Base-by-base conservation (phyloP, 345 rosid genomes). In the Eucalyptus sp. region DNA sequence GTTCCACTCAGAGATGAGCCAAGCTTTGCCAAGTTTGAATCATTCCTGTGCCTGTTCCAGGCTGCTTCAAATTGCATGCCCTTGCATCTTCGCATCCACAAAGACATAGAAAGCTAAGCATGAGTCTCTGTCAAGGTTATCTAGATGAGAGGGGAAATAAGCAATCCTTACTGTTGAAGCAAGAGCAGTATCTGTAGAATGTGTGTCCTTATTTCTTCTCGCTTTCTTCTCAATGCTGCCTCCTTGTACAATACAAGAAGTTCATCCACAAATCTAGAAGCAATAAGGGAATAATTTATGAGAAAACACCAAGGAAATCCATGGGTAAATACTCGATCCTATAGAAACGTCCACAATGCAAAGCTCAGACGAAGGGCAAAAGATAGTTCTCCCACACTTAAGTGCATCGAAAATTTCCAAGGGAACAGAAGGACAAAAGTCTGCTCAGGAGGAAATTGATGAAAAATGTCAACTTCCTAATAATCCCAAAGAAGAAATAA, bases 251-350 rank as follows among this genome's bases (percentile, higher is more conserved):
- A 87, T 20, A 89, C 88, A 86, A 93, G 92, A 64, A 97, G 98
- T 90, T 97, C 99, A 89, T 94, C 95, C 89, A 95, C 95, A 93
- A 98, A 96, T 91, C 99, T 97, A 93, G 90, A 87, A 14, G 43
- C 18, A 87, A 27, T 33, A 87, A 86, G 5, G 79, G 22, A 58
- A 84, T 14, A 86, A 29, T 60, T 56, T 50, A 71, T 66, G 48
- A 71, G 86, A 89, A 44, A 49, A 86, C 29, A 41, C 84, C 9
- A 11, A 41, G 27, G 27, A 41, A 76, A 76, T 76, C 16, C 84
- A 76, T 20, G 84, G 84, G 84, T 4, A 76, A 22, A 41, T 76
- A 41, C 27, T 41, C 3, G 2, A 41, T 41, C 48, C 84, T 76
- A 37, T 76, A 20, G 15, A 76, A 76, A 76, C 4, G 9, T 22